Evolutionary conservation across 2,329 filamentous ascomycete genomes (phyloP).

Genomic region (Parastagonospora nodorum): DNA sequence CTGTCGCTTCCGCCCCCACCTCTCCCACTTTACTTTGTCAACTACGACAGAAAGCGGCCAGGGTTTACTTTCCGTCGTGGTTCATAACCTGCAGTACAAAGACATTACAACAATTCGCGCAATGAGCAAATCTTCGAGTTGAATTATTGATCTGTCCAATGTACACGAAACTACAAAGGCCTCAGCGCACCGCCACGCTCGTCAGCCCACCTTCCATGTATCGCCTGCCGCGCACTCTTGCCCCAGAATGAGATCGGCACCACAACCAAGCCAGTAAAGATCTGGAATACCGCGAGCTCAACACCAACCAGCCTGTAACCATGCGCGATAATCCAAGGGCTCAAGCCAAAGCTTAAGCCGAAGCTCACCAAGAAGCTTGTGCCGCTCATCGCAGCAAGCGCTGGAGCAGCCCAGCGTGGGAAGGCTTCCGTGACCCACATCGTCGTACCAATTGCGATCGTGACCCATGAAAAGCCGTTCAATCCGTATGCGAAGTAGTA

Average conservation of each 20-base stretch:
- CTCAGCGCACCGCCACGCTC: conserved; percentile 34
- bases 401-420: conserved; percentile 39
- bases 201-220: conserved; percentile 33
- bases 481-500: conserved; percentile 36
- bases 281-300: conserved; percentile 44
- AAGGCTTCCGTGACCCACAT: conserved; percentile 42
- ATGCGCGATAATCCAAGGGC: conserved; percentile 31
- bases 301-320: conserved; percentile 37
- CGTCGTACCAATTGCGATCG: conserved; percentile 30
- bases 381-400: conserved; percentile 30
- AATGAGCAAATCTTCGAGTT: too few relatives aligned
- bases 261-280: conserved; percentile 30
- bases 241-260: conserved; percentile 40
- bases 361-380: conserved; percentile 30
- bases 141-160: too few relatives aligned
- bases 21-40: too few relatives aligned
- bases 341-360: conserved; percentile 26
- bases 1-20: neutral
- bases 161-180: conserved; percentile 17
- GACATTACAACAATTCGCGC: too few relatives aligned
- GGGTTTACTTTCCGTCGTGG: too few relatives aligned
- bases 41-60: too few relatives aligned
- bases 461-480: conserved; percentile 33
- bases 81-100: too few relatives aligned
- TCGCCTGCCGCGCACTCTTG: conserved; percentile 32